Evolutionary conservation across 1,284 basidiomycete genomes (phyloP).

Genomic region (Trichosporon sp.): DNA sequence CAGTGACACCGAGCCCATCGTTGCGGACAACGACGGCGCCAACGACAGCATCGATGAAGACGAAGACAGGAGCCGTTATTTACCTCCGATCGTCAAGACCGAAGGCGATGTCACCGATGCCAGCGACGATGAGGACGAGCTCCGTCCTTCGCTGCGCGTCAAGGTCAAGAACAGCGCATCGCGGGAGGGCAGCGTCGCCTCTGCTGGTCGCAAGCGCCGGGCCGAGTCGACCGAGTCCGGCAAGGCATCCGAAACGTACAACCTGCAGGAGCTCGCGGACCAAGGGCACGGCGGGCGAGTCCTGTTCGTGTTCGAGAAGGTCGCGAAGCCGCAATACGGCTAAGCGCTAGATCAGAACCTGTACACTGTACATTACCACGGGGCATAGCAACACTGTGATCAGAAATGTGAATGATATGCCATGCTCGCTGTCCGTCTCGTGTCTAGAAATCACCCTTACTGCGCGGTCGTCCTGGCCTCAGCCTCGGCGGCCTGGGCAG

Average conservation of each 20-base stretch:
- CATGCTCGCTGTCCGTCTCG: background rate
- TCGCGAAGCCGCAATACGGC: slow-evolving; percentile 39
- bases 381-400: background rate
- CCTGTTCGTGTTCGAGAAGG: slow-evolving; percentile 55
- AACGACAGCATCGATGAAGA: background rate
- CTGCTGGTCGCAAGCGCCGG: slow-evolving; percentile 14
- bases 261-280: slow-evolving; percentile 42
- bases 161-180: background rate
- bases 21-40: background rate
- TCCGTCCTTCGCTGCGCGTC: background rate
- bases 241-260: slow-evolving; percentile 32
- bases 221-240: slow-evolving; percentile 1
- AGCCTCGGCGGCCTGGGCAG: background rate
- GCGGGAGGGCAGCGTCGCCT: background rate
- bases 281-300: slow-evolving; percentile 44
- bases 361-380: background rate
- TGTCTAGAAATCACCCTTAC: slow-evolving; percentile 14
- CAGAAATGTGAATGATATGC: slow-evolving; percentile 4
- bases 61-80: background rate
- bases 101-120: background rate
- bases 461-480: slow-evolving; percentile 15
- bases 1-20: background rate
- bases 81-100: slow-evolving; percentile 5
- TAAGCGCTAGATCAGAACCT: background rate
- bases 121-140: slow-evolving; percentile 22